phyloP scores from a whole-genome alignment of 441 rosid species.

The Pelargonium fulgidum region DNA sequence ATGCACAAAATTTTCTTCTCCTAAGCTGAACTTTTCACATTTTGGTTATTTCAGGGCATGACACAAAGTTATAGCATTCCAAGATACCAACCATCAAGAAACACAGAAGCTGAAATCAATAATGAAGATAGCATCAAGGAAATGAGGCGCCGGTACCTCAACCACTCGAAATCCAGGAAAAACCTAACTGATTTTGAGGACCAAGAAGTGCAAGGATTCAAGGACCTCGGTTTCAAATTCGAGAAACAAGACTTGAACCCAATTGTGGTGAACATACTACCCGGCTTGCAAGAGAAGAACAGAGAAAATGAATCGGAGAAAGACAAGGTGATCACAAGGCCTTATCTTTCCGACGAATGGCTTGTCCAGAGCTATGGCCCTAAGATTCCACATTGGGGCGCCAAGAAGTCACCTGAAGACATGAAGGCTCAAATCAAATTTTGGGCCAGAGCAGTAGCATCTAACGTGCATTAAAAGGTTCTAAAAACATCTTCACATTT shows the following conservation, averaged over 20 bases:
- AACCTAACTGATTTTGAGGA: slow-evolving; percentile 42
- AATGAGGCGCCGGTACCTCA: slow-evolving; percentile 25
- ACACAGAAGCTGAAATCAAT: slow-evolving; percentile 27
- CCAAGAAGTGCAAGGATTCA: slow-evolving; percentile 39
- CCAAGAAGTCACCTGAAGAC: slow-evolving; percentile 39
- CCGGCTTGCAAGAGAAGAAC: slow-evolving; percentile 36
- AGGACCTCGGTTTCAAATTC: slow-evolving; percentile 40
- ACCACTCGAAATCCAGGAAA: slow-evolving; percentile 36
- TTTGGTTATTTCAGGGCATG: slow-evolving; percentile 20
- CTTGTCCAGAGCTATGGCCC: slow-evolving; percentile 32
- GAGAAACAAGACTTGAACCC: slow-evolving; percentile 33
- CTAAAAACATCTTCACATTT: neutral
- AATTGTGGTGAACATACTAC: slow-evolving; percentile 23
- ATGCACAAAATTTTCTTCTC: neutral
- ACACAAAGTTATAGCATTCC: slow-evolving; percentile 30
- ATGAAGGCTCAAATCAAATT: slow-evolving; percentile 71
- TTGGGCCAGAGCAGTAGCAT: slow-evolving; percentile 83
- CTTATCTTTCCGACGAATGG: slow-evolving; percentile 40
- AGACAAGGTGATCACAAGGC: slow-evolving; percentile 19
- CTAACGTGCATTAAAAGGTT: slow-evolving; percentile 34
- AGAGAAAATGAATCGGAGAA: slow-evolving; percentile 16
- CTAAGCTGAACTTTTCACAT: neutral
- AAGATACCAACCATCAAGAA: slow-evolving; percentile 48
- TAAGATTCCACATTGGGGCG: slow-evolving; percentile 42
- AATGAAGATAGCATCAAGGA: slow-evolving; percentile 25